These are phyloP conservation scores for Amoeboaphelidium occidentale DNA, from an alignment of 371 early-diverging fungal species.

Conservation along the genomic window DNA sequence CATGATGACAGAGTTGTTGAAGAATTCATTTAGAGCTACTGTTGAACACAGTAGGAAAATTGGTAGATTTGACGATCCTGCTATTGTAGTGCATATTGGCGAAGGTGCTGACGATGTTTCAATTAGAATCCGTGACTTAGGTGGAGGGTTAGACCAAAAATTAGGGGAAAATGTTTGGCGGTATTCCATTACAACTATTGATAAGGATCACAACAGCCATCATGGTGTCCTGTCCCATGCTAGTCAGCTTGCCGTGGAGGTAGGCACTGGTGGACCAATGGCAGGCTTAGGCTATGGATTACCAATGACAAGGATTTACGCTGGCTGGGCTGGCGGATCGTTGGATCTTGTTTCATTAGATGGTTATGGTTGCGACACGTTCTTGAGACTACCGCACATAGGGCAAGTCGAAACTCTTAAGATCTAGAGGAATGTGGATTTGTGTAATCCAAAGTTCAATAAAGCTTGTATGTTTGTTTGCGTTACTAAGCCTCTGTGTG, in stretches of 20 bases:
- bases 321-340: slow-evolving; percentile 36
- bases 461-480: no score
- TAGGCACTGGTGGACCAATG: slow-evolving; percentile 63
- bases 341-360: slow-evolving; percentile 56
- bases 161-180: slow-evolving; percentile 59
- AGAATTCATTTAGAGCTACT: slow-evolving; percentile 77
- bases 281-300: slow-evolving; percentile 46
- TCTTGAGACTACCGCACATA: slow-evolving; percentile 56
- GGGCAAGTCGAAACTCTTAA: slow-evolving; percentile 27
- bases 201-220: slow-evolving; percentile 24
- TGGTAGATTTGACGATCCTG: slow-evolving; percentile 22
- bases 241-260: slow-evolving; percentile 42
- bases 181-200: slow-evolving; percentile 75
- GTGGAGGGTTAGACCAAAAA: slow-evolving; percentile 65
- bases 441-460: no score
- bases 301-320: slow-evolving; percentile 69
- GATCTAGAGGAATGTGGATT: no score
- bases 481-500: no score
- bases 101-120: slow-evolving; percentile 48
- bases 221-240: slow-evolving; percentile 12
- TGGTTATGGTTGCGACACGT: slow-evolving; percentile 82
- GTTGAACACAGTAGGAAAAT: slow-evolving; percentile 32
- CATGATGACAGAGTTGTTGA: slow-evolving; percentile 69
- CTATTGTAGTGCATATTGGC: slow-evolving; percentile 64
- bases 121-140: slow-evolving; percentile 72